Percentiles rank a stretch among this genome's conserved stretches.
Evolutionary conservation across 805 yeast genomes (phyloP).

Genomic region (Kurtzmaniella fragi): DNA sequence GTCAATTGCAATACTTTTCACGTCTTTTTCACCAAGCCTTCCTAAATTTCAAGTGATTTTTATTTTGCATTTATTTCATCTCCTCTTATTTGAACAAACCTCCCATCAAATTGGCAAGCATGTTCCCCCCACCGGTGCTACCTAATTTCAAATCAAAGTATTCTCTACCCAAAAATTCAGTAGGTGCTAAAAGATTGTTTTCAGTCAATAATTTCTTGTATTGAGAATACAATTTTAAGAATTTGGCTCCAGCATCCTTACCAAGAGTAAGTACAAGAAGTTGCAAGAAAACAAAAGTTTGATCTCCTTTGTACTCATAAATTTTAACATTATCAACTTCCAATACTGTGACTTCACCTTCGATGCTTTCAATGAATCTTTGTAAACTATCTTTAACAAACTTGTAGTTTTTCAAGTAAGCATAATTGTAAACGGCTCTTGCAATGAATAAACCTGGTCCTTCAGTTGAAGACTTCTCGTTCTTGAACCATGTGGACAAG

Average conservation of each 20-base stretch:
- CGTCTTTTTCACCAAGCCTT: too few species aligned
- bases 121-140: constrained; percentile 34
- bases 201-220: constrained; percentile 37
- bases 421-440: constrained; percentile 72
- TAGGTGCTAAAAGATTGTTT: constrained; percentile 37
- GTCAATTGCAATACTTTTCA: too few species aligned
- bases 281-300: constrained; percentile 64
- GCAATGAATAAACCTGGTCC: constrained; percentile 36
- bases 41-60: too few species aligned
- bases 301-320: constrained; percentile 32
- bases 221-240: constrained; percentile 45
- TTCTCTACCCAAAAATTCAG: constrained; percentile 54
- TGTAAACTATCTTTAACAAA: constrained; percentile 40
- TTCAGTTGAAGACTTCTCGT: constrained; percentile 13
- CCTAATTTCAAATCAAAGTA: constrained; percentile 55
- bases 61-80: background rate
- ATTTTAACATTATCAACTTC: constrained; percentile 25
- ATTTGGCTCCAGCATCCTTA: constrained; percentile 50
- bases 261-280: constrained; percentile 56
- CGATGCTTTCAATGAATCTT: constrained; percentile 15
- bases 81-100: constrained; percentile 31
- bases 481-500: constrained; percentile 37
- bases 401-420: constrained; percentile 61
- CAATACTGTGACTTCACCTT: constrained; percentile 9
- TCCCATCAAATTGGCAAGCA: constrained; percentile 63